Evolutionary conservation across 345 rosid genomes (phyloP), one percentile per base, ranked within the genome.

Genomic region (Stellera chamaejasme): DNA sequence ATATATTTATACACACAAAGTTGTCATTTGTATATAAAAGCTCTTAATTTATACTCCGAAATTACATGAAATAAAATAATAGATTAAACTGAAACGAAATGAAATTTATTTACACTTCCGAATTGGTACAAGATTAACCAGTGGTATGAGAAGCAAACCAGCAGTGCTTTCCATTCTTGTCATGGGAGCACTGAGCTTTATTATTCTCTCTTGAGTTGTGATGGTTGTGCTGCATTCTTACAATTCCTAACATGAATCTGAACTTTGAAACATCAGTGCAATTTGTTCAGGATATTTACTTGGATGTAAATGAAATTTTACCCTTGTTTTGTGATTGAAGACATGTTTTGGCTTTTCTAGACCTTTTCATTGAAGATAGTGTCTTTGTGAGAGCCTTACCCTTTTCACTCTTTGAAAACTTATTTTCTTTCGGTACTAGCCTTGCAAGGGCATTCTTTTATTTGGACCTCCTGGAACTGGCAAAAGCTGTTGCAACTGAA

Each of bases 381-480:
- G 26, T 52, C 43, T 15, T 27, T 42, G 45, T 16, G 2, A 27
- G 41, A 10, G 8, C 36, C 36, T 2, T 2, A 11, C 13, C 43
- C 8, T 26, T n/a, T 27, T 27, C 63, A 45, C 60, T 70, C 61
- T 58, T 15, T 14, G 10, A 48, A 28, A 14, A 13, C 61, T 15
- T 27, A 16, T 56, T 50, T 15, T 1, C 25, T 25, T 50, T 23
- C 15, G 51, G 25, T 1, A 43, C 48, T 82, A 90, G 96, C 91
- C 96, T 70, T 84, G 89, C 78, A 87, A 87, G 76, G 96, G 96
- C 51, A 87, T 90, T 61, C 91, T 90, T 54, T 65, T 90, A 54
- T 90, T 87, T 72, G 97, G 97, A 60, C 96, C 96, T 53, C 96
- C 96, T 61, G 99, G 97, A 56, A 89, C 97, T 27, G 97, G 99